Evolutionary conservation across 805 yeast species (phyloP).

Genomic region (Vanderwaltozyma polyspora): DNA sequence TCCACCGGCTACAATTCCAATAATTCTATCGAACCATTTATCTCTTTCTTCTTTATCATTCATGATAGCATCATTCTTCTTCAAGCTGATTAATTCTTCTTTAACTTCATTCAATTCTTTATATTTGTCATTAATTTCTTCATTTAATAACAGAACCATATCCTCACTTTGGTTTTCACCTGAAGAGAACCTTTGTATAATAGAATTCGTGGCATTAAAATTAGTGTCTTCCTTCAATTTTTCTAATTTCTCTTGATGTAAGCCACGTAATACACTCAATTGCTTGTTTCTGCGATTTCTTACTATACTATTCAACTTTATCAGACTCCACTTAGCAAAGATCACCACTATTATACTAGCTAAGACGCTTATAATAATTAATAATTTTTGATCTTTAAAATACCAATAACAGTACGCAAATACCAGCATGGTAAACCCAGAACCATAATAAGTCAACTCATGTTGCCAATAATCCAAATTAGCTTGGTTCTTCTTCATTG

Average conservation of each 20-base stretch:
- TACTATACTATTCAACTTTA: background rate
- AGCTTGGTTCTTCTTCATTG: slow-evolving; percentile 12
- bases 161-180: slow-evolving; percentile 43
- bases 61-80: slow-evolving; percentile 4
- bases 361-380: background rate
- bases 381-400: background rate
- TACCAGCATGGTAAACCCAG: slow-evolving; percentile 3
- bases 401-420: slow-evolving; percentile 5
- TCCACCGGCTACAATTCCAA: slow-evolving; percentile 23
- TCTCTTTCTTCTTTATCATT: slow-evolving; percentile 20
- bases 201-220: slow-evolving; percentile 63
- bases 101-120: slow-evolving; percentile 30
- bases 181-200: slow-evolving; percentile 49
- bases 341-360: background rate
- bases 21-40: slow-evolving; percentile 26
- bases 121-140: slow-evolving; percentile 32
- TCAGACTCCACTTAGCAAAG: background rate
- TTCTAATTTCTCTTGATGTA: slow-evolving; percentile 46
- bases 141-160: slow-evolving; percentile 33
- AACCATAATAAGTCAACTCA: slow-evolving; percentile 13
- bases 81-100: slow-evolving; percentile 18
- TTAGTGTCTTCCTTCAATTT: slow-evolving; percentile 63
- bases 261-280: slow-evolving; percentile 29
- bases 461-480: slow-evolving; percentile 10
- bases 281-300: slow-evolving; percentile 3